Conservation (phyloP, 306 rosid species). For the Fragaria iinumae region DNA sequence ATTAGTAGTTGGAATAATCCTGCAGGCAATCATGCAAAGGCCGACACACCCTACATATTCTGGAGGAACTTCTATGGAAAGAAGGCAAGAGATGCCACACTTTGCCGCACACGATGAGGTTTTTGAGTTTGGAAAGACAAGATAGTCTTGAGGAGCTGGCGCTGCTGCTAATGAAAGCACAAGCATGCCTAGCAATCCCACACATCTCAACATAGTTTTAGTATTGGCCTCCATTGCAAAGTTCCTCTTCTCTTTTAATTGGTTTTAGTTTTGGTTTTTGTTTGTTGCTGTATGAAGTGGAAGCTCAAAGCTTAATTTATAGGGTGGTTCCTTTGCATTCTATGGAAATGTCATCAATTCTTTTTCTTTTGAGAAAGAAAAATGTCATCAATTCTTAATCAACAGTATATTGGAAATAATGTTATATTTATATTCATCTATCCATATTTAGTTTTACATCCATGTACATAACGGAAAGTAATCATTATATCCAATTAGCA, state of each 20-base stretch:
- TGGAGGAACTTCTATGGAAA: background rate
- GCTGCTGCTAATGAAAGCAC: background rate
- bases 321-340: too few relatives aligned
- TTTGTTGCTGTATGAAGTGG: too few relatives aligned
- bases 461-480: too few relatives aligned
- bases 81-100: background rate
- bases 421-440: too few relatives aligned
- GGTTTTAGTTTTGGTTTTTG: too few relatives aligned
- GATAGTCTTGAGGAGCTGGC: background rate
- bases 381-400: too few relatives aligned
- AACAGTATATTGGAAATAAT: too few relatives aligned
- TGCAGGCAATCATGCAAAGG: background rate
- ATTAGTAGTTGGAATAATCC: background rate
- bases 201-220: background rate
- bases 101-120: background rate
- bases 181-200: background rate
- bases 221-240: background rate
- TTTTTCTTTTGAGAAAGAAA: too few relatives aligned
- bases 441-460: too few relatives aligned
- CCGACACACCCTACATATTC: background rate
- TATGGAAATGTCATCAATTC: too few relatives aligned
- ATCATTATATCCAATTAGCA: too few relatives aligned
- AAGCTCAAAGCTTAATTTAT: too few relatives aligned
- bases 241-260: background rate
- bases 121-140: background rate